Evolutionary conservation across 1,284 basidiomycete species (phyloP).

Genomic region (Malassezia furfur): DNA sequence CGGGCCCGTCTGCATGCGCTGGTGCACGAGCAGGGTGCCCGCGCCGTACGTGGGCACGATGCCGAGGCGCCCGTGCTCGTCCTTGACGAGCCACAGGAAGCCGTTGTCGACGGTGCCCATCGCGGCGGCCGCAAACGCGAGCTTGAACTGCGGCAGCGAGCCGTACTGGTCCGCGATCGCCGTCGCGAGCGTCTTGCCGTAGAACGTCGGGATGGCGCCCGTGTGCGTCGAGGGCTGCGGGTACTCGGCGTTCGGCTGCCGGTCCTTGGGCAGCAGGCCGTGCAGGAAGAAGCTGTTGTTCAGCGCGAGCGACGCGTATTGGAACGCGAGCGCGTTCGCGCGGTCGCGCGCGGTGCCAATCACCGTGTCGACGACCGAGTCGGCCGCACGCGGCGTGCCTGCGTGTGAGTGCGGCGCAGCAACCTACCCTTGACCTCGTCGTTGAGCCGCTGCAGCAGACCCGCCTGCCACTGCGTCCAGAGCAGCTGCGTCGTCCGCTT

Average conservation of each 20-base stretch:
- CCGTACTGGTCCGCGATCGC: conserved; percentile 56
- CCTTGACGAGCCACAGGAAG: conserved; percentile 76
- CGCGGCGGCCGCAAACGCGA: conserved; percentile 65
- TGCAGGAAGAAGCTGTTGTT: conserved; percentile 95
- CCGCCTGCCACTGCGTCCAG: conserved; percentile 37
- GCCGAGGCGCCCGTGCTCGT: conserved; percentile 58
- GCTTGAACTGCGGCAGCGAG: conserved; percentile 62
- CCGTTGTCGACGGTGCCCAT: conserved; percentile 67
- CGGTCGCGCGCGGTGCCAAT: conserved; percentile 61
- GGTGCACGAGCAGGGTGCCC: conserved; percentile 70
- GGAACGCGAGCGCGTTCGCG: conserved; percentile 66
- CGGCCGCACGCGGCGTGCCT: conserved; percentile 56
- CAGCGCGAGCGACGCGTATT: conserved; percentile 79
- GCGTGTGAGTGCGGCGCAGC: not conserved
- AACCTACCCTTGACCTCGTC: conserved; percentile 50
- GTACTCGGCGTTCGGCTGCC: conserved; percentile 10
- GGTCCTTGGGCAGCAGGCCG: conserved; percentile 56
- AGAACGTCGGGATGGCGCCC: conserved; percentile 15
- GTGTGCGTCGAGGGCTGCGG: conserved; percentile 18
- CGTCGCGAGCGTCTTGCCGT: conserved; percentile 50
- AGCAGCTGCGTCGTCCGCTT: conserved; percentile 31
- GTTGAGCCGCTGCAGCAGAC: conserved; percentile 40
- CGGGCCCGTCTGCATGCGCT: conserved; percentile 29
- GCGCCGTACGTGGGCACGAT: conserved; percentile 77
- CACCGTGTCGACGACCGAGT: conserved; percentile 65